Evolutionary conservation across 2,329 filamentous ascomycete genomes (phyloP), one percentile per base, ranked within the genome.

Genomic region (Dactylellina haptotyla): DNA sequence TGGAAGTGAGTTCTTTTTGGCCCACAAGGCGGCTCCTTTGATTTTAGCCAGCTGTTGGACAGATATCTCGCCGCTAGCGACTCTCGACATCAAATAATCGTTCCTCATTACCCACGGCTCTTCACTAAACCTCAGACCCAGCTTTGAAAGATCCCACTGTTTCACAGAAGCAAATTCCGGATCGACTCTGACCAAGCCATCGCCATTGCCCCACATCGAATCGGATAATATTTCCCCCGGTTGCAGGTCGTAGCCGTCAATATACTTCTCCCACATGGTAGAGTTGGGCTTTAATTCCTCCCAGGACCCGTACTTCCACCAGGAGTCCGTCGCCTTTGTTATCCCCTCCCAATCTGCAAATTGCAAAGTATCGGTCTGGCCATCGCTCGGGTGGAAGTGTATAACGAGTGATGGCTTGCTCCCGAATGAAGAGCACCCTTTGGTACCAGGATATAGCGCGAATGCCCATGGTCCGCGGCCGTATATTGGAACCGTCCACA

Each of bases 391-490:
- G 48, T 54, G n/a, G 20, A 65, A 70, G 26, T 70, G 57, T 2
- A 48, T 20, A 12, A 70, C 50, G 3, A 71, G 16, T 0, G 37
- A 20, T 1, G 65, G 65, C 20, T 30, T 25, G 8, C 26, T 50
- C 18, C 51, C 66, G 10, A 10, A 16, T 1, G 4, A 2, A 14
- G 30, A 32, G 34, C 58, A 71, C 4, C 0, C 2, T 3, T 26
- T 2, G 2, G 41, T 46, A 6, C 51, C 32, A 4, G 53, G 18
- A 50, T 53, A 71, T 30, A 64, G 64, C 26, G 61, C 25, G 14
- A 63, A 58, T 14, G 58, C 66, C 51, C 58, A 63, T 0, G 66
- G 66, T 4, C n/a, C 50, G 10, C 66, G 16, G 2, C 66, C 51
- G 0, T n/a, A 41, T 4, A 12, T 4, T 20, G 23, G 18, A 9